Conservation (phyloP, 2,329 filamentous ascomycete genomes). For the Onygenales sp. region DNA sequence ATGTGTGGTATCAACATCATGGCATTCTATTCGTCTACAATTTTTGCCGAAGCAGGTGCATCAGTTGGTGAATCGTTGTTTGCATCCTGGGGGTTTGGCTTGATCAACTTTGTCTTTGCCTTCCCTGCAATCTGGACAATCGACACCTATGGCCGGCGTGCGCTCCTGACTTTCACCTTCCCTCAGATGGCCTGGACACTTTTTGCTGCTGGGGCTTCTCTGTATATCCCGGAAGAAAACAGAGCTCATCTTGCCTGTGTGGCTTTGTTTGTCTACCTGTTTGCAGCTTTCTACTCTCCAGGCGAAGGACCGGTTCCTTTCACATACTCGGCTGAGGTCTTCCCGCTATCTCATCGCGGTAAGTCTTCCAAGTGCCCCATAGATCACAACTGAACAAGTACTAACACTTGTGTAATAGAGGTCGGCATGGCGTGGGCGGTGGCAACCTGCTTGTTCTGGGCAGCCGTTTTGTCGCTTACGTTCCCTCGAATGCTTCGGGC, state of each 20-base stretch:
- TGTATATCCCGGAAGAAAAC: conserved; percentile 37
- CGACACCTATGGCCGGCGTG: conserved; percentile 56
- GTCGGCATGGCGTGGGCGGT: conserved; percentile 39
- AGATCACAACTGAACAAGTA: conserved; percentile 14
- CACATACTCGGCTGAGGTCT: conserved; percentile 48
- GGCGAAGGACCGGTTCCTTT: conserved; percentile 50
- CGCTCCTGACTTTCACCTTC: conserved; percentile 56
- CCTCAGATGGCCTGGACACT: conserved; percentile 59
- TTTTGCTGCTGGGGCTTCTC: conserved; percentile 53
- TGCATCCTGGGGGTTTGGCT: conserved; percentile 56
- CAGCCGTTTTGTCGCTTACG: conserved; percentile 41
- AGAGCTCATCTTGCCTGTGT: conserved; percentile 44
- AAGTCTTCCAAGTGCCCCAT: conserved; percentile 9
- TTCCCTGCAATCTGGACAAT: conserved; percentile 58
- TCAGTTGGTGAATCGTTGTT: conserved; percentile 47
- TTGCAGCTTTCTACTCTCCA: conserved; percentile 55
- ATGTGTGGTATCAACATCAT: conserved; percentile 67
- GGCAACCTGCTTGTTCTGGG: conserved; percentile 40
- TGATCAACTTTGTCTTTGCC: conserved; percentile 58
- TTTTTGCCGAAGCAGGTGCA: conserved; percentile 47
- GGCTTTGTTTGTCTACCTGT: conserved; percentile 55
- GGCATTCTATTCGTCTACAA: conserved; percentile 62
- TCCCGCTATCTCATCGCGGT: conserved; percentile 46
- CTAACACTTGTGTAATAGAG: conserved; percentile 25
- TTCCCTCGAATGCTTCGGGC: conserved; percentile 39